A percentile compares a stretch with the other conserved stretches of the same genome.
These are phyloP conservation scores for Iberis pinnata DNA, from an alignment of 345 rosid genomes.

Conservation along the genomic window DNA sequence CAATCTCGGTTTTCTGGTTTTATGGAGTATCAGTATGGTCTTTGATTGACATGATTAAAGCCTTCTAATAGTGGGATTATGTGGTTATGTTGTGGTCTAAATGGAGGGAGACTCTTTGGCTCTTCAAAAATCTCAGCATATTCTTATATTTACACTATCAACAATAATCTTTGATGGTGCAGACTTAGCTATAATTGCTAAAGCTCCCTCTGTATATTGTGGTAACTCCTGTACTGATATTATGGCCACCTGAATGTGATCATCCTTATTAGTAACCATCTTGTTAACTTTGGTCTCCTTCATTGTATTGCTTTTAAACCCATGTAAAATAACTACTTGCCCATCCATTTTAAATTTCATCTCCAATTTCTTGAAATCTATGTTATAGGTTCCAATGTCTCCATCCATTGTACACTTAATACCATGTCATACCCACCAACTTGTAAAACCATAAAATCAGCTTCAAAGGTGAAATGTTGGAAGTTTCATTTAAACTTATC, in stretches of 20 bases:
- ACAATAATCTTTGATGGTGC: too few relatives aligned
- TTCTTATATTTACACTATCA: neutral
- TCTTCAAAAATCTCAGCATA: neutral
- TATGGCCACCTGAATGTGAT: neutral
- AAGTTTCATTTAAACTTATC: neutral
- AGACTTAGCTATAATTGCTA: too few relatives aligned
- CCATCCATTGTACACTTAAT: neutral
- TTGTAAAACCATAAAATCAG: neutral
- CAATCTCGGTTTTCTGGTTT: neutral
- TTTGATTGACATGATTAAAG: neutral
- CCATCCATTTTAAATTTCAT: neutral
- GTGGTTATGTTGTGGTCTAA: neutral
- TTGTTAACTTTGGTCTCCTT: neutral
- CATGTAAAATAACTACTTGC: neutral
- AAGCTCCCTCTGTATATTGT: too few relatives aligned
- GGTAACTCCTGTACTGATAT: neutral
- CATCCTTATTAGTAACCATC: accelerated
- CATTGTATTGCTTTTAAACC: accelerated
- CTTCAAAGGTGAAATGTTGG: neutral
- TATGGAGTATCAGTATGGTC: neutral
- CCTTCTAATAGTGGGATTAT: neutral
- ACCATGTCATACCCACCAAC: neutral
- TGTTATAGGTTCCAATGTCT: neutral
- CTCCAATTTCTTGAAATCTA: neutral
- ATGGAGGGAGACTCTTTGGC: neutral